phyloP scores from a whole-genome alignment of 495 filamentous ascomycete species.

The Talaromyces nanjingensis region DNA sequence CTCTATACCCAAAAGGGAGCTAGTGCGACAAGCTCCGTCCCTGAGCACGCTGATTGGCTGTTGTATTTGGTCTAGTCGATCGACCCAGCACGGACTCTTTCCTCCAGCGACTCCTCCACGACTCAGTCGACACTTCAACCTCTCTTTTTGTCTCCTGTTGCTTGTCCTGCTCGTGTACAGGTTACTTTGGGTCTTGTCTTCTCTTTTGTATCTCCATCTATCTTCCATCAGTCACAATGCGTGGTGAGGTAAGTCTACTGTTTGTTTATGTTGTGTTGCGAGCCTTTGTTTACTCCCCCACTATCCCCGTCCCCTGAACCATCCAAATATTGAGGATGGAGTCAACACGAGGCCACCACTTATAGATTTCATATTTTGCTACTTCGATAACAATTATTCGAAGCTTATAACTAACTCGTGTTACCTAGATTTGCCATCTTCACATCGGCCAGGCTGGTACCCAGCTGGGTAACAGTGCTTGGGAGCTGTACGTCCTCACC shows the following conservation, averaged over 20 bases:
- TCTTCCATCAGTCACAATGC: conserved; percentile 5
- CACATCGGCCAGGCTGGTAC: conserved; percentile 90
- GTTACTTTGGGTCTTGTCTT: background rate
- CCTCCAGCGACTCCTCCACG: background rate
- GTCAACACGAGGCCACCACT: background rate
- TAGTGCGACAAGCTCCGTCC: background rate
- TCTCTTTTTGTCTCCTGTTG: background rate
- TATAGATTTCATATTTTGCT: background rate
- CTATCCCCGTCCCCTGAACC: conserved; percentile 10
- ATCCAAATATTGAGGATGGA: background rate
- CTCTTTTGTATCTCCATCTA: background rate
- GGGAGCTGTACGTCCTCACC: conserved; percentile 80
- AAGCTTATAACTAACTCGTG: background rate
- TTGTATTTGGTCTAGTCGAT: background rate
- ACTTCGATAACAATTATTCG: background rate
- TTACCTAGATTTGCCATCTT: conserved; percentile 68
- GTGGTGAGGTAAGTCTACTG: conserved; percentile 7
- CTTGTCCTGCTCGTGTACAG: conserved; percentile 1
- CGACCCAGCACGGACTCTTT: background rate
- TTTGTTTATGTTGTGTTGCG: background rate
- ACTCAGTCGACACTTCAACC: background rate
- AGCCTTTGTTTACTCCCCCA: conserved; percentile 11
- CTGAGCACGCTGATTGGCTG: background rate
- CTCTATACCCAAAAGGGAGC: background rate
- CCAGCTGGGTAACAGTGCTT: conserved; percentile 90